Conservation (phyloP, 2,329 filamentous ascomycete species). For the Orbilia javanica region DNA sequence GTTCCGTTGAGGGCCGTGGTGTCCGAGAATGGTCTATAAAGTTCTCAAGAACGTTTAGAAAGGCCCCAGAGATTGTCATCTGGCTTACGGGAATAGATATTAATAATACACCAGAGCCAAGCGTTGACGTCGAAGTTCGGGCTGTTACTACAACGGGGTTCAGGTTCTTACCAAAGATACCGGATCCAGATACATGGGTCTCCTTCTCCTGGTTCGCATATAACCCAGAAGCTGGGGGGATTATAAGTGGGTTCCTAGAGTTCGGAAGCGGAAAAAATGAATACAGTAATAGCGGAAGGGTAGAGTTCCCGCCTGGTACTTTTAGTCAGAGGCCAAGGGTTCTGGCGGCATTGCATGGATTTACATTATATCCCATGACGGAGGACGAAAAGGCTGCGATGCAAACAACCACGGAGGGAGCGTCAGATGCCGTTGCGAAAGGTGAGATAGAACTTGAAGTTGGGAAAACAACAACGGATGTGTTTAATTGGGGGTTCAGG, state of each 20-base stretch:
- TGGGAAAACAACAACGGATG: conserved; percentile 46
- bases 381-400: conserved; percentile 20
- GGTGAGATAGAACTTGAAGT: conserved; percentile 42
- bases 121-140: conserved; percentile 43
- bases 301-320: conserved; percentile 41
- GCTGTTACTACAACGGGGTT: conserved; percentile 51
- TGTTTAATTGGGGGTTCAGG: conserved; percentile 41
- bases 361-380: conserved; percentile 31
- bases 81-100: conserved; percentile 51
- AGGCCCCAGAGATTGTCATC: conserved; percentile 45
- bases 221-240: conserved; percentile 30
- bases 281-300: conserved; percentile 30
- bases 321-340: conserved; percentile 52
- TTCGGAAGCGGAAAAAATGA: conserved; percentile 45
- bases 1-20: conserved; percentile 39
- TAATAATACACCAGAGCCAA: conserved; percentile 20
- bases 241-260: conserved; percentile 48
- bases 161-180: conserved; percentile 48
- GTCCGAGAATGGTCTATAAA: conserved; percentile 54
- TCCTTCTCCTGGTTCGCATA: conserved; percentile 55
- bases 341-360: conserved; percentile 46
- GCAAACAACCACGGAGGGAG: background rate
- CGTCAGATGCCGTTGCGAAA: background rate
- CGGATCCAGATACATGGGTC: conserved; percentile 43
- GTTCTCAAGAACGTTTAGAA: conserved; percentile 42